These are phyloP conservation scores for Pichia manshurica DNA, from an alignment of 805 yeast genomes.

Conservation along the genomic window DNA sequence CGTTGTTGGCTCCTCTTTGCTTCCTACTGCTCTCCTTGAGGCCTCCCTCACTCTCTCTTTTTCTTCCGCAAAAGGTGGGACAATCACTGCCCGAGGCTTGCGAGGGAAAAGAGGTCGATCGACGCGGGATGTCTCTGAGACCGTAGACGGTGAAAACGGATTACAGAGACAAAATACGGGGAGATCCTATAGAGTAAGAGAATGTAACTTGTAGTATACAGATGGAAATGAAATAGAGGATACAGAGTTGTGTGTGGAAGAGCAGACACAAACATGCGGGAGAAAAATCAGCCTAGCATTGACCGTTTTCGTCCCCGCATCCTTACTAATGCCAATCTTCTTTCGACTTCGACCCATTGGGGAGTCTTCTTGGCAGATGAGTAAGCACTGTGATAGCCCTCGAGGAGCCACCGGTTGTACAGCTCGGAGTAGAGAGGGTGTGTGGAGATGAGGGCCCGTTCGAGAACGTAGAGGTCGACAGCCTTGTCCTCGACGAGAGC, in stretches of 20 bases:
- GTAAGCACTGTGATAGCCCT: conserved; percentile 50
- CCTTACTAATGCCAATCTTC: conserved; percentile 76
- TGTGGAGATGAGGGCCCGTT: conserved; percentile 85
- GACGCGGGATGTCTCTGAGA: no score
- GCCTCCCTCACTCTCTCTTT: no score
- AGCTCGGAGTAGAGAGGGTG: conserved; percentile 67
- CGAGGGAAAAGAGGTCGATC: no score
- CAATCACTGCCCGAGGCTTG: no score
- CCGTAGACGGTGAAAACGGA: no score
- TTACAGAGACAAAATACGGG: no score
- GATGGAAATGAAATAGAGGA: no score
- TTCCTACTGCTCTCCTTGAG: neutral
- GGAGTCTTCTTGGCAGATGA: conserved; percentile 33
- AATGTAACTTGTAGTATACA: no score
- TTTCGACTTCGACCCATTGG: conserved; percentile 47
- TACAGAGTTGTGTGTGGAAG: no score
- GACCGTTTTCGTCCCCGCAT: conserved; percentile 92
- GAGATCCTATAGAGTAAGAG: no score
- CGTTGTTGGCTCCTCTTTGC: neutral
- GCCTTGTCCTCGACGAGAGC: conserved; percentile 85
- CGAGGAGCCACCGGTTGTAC: conserved; percentile 65
- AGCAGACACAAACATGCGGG: no score
- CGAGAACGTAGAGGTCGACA: conserved; percentile 92
- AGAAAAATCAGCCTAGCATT: conserved; percentile 59
- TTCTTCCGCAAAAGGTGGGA: no score